Conservation (phyloP, 257 asterid species). For the Solanum virginianum region DNA sequence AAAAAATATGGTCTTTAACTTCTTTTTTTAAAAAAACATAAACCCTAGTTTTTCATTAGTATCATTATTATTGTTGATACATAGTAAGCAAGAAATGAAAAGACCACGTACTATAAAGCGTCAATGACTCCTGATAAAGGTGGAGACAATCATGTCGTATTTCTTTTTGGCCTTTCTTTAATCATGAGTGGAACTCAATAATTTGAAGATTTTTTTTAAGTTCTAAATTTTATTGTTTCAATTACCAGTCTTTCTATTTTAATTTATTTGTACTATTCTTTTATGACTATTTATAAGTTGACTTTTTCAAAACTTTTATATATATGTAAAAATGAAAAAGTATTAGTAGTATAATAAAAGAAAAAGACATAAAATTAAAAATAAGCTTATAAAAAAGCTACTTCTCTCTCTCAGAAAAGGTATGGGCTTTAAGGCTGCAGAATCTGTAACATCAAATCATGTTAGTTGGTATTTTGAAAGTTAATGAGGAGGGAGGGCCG, state of each 20-base stretch:
- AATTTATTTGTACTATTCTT: neutral
- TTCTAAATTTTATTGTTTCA: neutral
- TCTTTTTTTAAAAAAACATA: no score
- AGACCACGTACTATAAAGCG: neutral
- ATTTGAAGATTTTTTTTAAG: neutral
- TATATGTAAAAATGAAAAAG: no score
- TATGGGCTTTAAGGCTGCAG: neutral
- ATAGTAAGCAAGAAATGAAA: neutral
- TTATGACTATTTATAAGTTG: neutral
- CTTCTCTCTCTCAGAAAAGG: neutral
- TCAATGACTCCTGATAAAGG: neutral
- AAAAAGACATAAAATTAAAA: no score
- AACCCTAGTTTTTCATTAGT: neutral
- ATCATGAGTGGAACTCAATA: neutral
- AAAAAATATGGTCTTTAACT: no score
- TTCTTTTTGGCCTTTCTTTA: neutral
- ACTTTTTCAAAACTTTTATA: no score
- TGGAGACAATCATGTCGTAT: neutral
- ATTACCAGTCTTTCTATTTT: neutral
- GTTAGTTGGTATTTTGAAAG: constrained; percentile 8
- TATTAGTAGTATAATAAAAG: no score
- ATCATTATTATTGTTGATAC: neutral
- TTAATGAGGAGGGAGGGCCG: neutral
- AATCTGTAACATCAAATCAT: constrained; percentile 34
- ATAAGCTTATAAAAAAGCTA: no score